Evolutionary conservation across 345 rosid species (phyloP), one percentile per base, ranked within the genome.

Genomic region (Gossypium mustelinum): DNA sequence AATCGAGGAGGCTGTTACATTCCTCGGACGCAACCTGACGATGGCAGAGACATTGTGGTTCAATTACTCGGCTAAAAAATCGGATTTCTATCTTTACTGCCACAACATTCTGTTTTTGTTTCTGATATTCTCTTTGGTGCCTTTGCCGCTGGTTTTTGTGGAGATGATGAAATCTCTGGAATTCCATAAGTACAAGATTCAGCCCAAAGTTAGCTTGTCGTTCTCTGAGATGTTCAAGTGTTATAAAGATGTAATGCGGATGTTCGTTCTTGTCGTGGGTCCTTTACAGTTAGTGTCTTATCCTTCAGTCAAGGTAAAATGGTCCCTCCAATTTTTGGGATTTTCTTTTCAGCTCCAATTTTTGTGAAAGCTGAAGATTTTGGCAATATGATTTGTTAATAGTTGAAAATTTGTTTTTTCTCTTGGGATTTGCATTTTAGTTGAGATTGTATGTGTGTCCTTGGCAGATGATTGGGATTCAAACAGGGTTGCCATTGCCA

Each of bases 211-310:
- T 18, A 78, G 79, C 58, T 57, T 87, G 70, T 82, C 98, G 2
- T 52, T 73, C 0, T 68, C 86, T 4, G 97, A 94, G 45, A 89
- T 89, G 84, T 54, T 89, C 62, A 65, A 24, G 17, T 94, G 98
- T 67, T 94, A 92, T 78, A 87, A 69, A 86, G 92, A 89, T 77
- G 98, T 92, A n/a, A 84, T 90, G 87, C 70, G 79, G 51, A 85
- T 88, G 91, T 92, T 92, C 75, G 75, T 90, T 45, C 52, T 88
- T 63, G 86, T 94, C 47, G 94, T 94, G 54, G 97, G 97, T 41
- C 97, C 98, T 13, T 78, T 94, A 79, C 98, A 94, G 70, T 87
- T 94, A 79, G 81, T 86, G 18, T 89, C 97, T 12, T 94, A 86
- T 70, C 97, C 98, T 79, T 87, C 98, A 5, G 52, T 90, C 52